Evolutionary conservation across 2,329 filamentous ascomycete genomes (phyloP), one percentile per base, ranked within the genome.

Genomic region (Piedraia hortae): DNA sequence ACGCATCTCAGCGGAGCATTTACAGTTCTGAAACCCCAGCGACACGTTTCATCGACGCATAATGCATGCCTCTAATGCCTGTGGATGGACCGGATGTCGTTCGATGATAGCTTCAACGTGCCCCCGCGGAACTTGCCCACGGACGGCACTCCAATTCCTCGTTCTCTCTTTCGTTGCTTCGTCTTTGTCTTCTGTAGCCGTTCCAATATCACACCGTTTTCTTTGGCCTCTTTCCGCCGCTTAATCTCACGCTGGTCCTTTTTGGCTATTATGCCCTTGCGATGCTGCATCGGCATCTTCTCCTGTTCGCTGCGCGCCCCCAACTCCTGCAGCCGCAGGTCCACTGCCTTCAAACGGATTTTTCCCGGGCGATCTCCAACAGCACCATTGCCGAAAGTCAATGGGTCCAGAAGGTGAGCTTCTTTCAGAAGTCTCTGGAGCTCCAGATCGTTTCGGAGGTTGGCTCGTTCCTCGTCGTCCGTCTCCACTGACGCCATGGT

Each of bases 191-290:
- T 51, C 24, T 44, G 39, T 26, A 38, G 42, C 28, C 53, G 56
- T 52, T 93, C 85, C 15, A 93, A 51, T 21, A 93, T 65, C 34
- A 93, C 67, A 4, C 82, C 85, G 35, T 82, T 89, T 53, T 93
- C 82, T 38, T 58, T 63, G 2, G 85, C 85, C 43, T 90, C 75
- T 18, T 53, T 55, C 16, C 82, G 54, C 22, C 82, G 52, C 49
- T 59, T 71, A 7, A 58, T 50, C 43, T 91, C 80, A 27, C 61
- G 62, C 13, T 53, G 46, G 2, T 43, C 51, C 11, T 61, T 60
- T 23, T 78, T 75, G 1, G 59, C 57, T 9, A 52, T 50, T 28
- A 93, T 91, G n/a, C 82, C 80, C 46, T 72, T 77, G 27, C 78
- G 62, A 39, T 82, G 69, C 18, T 64, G 50, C 57, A 89, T 72